Conservation (phyloP, 257 asterid species). For the Jasminum sambac region DNA sequence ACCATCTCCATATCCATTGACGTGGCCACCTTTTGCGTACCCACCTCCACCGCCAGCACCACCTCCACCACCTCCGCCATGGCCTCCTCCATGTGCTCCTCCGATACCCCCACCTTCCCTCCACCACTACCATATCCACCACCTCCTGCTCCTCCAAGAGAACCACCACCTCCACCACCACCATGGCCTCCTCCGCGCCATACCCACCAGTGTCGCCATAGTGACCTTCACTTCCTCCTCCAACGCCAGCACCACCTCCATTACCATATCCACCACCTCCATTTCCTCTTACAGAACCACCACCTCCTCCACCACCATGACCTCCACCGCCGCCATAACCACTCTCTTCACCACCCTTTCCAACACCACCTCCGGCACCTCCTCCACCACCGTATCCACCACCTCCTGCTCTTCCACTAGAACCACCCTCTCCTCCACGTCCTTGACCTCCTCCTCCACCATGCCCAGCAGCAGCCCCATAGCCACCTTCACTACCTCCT, state of each 20-base stretch:
- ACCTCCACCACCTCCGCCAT: slow-evolving; percentile 31
- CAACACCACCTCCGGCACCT: slow-evolving; percentile 50
- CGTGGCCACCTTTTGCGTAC: slow-evolving; percentile 40
- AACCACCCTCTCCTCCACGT: slow-evolving; percentile 25
- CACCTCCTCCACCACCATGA: slow-evolving; percentile 60
- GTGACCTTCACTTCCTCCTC: slow-evolving; percentile 45
- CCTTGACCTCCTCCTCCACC: slow-evolving; percentile 29
- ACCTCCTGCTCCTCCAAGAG: slow-evolving; percentile 31
- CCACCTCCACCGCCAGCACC: slow-evolving; percentile 27
- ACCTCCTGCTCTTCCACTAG: slow-evolving; percentile 41
- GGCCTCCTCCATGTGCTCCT: slow-evolving; percentile 23
- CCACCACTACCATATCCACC: slow-evolving; percentile 37
- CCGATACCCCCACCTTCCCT: slow-evolving; percentile 32
- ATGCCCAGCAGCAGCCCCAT: not conserved
- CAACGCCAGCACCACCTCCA: slow-evolving; percentile 39
- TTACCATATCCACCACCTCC: slow-evolving; percentile 47
- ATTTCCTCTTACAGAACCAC: slow-evolving; percentile 42
- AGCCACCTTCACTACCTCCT: slow-evolving; percentile 25
- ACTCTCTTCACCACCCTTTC: slow-evolving; percentile 40
- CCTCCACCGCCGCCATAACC: slow-evolving; percentile 59
- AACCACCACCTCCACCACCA: slow-evolving; percentile 22
- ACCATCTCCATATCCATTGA: slow-evolving; percentile 55
- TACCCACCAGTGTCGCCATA: slow-evolving; percentile 8
- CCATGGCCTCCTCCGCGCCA: slow-evolving; percentile 30
- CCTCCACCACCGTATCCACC: slow-evolving; percentile 56